phyloP scores from a whole-genome alignment of 225 moss, liverwort and hornwort genomes.

The Marchantia paleacea region DNA sequence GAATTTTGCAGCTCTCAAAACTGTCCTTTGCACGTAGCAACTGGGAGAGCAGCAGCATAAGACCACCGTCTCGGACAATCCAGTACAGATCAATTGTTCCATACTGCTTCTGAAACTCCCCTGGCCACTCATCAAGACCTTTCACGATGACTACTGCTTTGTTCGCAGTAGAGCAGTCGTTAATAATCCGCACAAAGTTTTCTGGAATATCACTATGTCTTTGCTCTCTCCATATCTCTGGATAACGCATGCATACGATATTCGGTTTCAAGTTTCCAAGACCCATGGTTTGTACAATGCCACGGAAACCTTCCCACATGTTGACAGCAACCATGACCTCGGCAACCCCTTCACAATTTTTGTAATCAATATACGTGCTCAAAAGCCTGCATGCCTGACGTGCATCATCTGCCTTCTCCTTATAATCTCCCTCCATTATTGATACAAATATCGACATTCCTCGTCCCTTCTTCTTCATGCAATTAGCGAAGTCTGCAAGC shows the following conservation, averaged over 20 bases:
- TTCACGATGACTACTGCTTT: constrained; percentile 99
- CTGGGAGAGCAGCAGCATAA: constrained; percentile 96
- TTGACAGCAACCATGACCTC: constrained; percentile 92
- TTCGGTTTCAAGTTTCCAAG: constrained; percentile 98
- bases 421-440: constrained; percentile 93
- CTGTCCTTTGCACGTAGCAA: constrained; percentile 93
- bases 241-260: constrained; percentile 99
- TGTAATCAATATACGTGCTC: constrained; percentile 84
- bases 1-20: constrained; percentile 98
- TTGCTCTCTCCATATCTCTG: constrained; percentile 94
- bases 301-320: constrained; percentile 86
- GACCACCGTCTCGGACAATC: constrained; percentile 99
- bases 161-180: constrained; percentile 90
- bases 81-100: constrained; percentile 98
- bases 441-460: constrained; percentile 99
- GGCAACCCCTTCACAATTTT: constrained; percentile 97
- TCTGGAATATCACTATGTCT: constrained; percentile 63
- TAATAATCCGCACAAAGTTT: constrained; percentile 87
- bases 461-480: constrained; percentile 99
- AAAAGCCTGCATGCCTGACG: constrained; percentile 87
- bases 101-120: constrained; percentile 86
- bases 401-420: constrained; percentile 86
- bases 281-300: constrained; percentile 95
- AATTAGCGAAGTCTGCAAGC: constrained; percentile 96
- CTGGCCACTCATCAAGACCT: constrained; percentile 99